Evolutionary conservation across 179 eudicot genomes (phyloP).

Genomic region (Dionaea muscipula): DNA sequence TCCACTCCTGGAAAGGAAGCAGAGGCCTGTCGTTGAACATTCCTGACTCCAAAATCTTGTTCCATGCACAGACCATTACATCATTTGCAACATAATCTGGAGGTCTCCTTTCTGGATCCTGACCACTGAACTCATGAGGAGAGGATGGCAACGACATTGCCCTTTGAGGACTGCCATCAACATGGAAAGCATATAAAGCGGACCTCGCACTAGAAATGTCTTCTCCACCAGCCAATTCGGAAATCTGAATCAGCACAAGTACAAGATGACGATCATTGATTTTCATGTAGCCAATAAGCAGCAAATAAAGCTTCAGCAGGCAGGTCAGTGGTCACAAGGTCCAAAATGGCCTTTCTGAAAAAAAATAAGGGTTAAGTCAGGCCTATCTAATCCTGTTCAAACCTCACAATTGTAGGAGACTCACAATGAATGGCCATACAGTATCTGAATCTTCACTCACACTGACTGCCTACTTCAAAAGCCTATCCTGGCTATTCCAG

Average conservation of each 20-base stretch:
- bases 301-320: neutral
- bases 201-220: slow-evolving; percentile 45
- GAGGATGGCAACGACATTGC: slow-evolving; percentile 93
- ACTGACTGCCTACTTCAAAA: too few species aligned
- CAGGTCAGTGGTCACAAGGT: too few species aligned
- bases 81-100: slow-evolving; percentile 29
- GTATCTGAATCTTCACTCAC: too few species aligned
- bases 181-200: slow-evolving; percentile 32
- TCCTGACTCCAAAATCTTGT: slow-evolving; percentile 59
- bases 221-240: slow-evolving; percentile 40
- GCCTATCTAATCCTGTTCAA: too few species aligned
- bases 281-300: neutral
- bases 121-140: slow-evolving; percentile 61
- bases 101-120: slow-evolving; percentile 30
- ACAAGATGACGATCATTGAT: neutral
- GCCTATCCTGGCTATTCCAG: too few species aligned
- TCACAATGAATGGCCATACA: too few species aligned
- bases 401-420: too few species aligned
- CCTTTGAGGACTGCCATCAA: slow-evolving; percentile 62
- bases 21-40: slow-evolving; percentile 65
- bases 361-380: too few species aligned
- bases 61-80: slow-evolving; percentile 70
- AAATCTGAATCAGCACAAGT: slow-evolving; percentile 26
- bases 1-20: slow-evolving; percentile 91
- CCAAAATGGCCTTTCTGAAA: too few species aligned